Evolutionary conservation across 164 flowering plant genomes (phyloP).

Genomic region (Tetrastigma voinierianum): DNA sequence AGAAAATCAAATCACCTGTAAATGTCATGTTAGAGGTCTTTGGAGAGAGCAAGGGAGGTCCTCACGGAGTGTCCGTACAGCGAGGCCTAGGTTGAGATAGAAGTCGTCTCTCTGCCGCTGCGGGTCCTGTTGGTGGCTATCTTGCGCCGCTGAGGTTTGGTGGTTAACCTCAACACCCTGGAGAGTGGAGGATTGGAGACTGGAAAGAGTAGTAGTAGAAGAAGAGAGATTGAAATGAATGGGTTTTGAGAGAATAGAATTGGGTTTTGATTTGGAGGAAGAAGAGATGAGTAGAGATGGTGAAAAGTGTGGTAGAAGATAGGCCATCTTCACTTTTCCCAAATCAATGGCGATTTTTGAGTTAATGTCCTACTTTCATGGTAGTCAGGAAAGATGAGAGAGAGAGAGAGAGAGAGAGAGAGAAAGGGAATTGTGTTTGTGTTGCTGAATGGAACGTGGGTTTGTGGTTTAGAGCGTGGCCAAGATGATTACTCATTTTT

Average conservation of each 20-base stretch:
- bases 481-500: neutral
- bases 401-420: slow-evolving; percentile 9
- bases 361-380: slow-evolving; percentile 15
- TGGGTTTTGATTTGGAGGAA: slow-evolving; percentile 35
- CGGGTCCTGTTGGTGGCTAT: slow-evolving; percentile 24
- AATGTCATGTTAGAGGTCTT: slow-evolving; percentile 85
- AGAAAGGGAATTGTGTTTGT: neutral
- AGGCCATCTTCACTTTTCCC: slow-evolving; percentile 31
- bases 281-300: slow-evolving; percentile 27
- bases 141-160: slow-evolving; percentile 27
- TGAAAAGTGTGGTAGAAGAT: slow-evolving; percentile 46
- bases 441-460: neutral
- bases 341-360: neutral
- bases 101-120: slow-evolving; percentile 57
- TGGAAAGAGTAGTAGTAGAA: slow-evolving; percentile 25
- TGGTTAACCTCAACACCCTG: slow-evolving; percentile 33
- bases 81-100: slow-evolving; percentile 79
- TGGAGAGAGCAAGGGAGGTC: slow-evolving; percentile 76
- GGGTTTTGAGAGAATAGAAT: slow-evolving; percentile 14
- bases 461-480: slow-evolving; percentile 26
- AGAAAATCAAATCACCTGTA: slow-evolving; percentile 57
- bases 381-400: slow-evolving; percentile 1
- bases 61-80: slow-evolving; percentile 86
- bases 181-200: slow-evolving; percentile 42
- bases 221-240: slow-evolving; percentile 13